Evolutionary conservation across 2,329 filamentous ascomycete genomes (phyloP), one percentile per base, ranked within the genome.

Genomic region (Botryotinia narcissicola): DNA sequence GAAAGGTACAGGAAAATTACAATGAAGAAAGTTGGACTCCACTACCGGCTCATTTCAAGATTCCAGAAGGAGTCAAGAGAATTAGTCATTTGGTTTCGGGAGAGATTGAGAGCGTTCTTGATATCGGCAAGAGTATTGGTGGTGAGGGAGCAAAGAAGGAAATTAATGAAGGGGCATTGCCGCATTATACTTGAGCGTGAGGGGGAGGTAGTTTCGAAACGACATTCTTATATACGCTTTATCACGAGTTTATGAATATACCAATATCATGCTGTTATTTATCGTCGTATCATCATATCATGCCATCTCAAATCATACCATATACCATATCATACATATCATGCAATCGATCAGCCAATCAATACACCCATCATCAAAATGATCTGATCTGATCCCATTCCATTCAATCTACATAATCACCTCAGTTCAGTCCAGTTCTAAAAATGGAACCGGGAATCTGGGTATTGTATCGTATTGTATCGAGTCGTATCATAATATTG

Each of bases 11-110:
- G 80, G 84, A 87, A 74, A 87, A 87, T 75, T 93, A 93, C 78
- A 92, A 92, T 81, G 87, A 87, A 32, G 89, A 92, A 82, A 91
- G 89, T 79, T 93, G 91, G 91, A 86, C 81, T 62, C 85, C 85
- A 4, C 78, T 88, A 77, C 84, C 86, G 80, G 79, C 84, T 42
- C 83, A 87, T 78, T 89, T 88, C 48, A 77, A 77, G 72, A 59
- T 79, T 40, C 76, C 77, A 0, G 74, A 75, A 16, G 79, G 77
- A 0, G 76, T 75, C 16, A 76, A 61, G 73, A 78, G 73, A 72
- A 72, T 79, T 9, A 78, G 77, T 76, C 75, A 81, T 76, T 70
- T 78, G 54, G 75, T 75, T 14, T 74, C 76, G 60, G 73, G 71
- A 73, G 75, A 25, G 70, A 37, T 46, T n/a, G 42, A 67, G 63